These are phyloP conservation scores for Letharia columbiana DNA, from an alignment of 495 filamentous ascomycete species.

Conservation along the genomic window DNA sequence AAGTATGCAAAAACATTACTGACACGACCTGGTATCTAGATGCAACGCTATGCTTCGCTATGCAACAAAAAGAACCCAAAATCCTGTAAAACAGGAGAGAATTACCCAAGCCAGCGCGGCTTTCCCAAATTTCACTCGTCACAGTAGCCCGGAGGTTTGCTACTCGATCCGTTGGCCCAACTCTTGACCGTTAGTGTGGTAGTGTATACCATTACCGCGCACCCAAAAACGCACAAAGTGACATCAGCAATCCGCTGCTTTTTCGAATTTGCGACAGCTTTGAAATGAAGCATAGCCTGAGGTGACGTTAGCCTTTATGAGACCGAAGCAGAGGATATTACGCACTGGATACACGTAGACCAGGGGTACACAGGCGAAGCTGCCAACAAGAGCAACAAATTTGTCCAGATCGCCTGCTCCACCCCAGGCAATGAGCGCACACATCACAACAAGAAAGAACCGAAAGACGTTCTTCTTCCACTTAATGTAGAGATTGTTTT, in stretches of 20 bases:
- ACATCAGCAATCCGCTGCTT: constrained; percentile 63
- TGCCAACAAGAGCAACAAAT: constrained; percentile 90
- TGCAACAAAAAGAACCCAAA: constrained; percentile 4
- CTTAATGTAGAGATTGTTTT: constrained; percentile 92
- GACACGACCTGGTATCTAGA: constrained; percentile 9
- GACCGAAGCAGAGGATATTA: constrained; percentile 16
- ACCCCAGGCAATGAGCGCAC: constrained; percentile 79
- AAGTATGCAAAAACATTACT: not conserved
- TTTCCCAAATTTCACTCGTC: constrained; percentile 28
- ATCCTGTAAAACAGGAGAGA: not conserved
- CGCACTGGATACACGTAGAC: constrained; percentile 96
- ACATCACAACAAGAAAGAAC: constrained; percentile 80
- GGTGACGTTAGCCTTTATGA: constrained; percentile 15
- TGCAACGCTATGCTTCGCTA: constrained; percentile 20
- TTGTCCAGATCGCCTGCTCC: constrained; percentile 93
- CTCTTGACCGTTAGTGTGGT: constrained; percentile 73
- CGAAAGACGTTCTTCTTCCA: constrained; percentile 98
- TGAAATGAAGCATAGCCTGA: constrained; percentile 84
- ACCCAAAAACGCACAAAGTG: constrained; percentile 66
- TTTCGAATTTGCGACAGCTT: constrained; percentile 58
- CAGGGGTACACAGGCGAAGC: constrained; percentile 93
- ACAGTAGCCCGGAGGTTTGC: constrained; percentile 50
- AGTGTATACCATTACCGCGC: constrained; percentile 82
- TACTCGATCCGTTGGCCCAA: constrained; percentile 53
- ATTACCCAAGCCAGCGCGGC: not conserved